Evolutionary conservation across 1,139 yeast genomes (phyloP).

Genomic region (Blastobotrys buckinghamii): DNA sequence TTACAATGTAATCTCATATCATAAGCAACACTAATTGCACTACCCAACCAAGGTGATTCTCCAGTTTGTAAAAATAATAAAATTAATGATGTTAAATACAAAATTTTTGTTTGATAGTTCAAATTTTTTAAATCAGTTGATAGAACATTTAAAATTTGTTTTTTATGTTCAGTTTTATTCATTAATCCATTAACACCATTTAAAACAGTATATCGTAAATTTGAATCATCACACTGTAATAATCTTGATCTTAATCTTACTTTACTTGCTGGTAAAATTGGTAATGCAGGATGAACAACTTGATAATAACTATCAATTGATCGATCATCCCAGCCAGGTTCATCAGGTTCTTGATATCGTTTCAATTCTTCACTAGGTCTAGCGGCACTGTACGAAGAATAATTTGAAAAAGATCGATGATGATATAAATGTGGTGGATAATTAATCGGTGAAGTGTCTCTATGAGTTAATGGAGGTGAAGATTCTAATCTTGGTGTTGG

Average conservation of each 20-base stretch:
- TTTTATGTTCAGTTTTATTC: slow-evolving; percentile 11
- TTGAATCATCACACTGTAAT: slow-evolving; percentile 22
- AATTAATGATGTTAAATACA: slow-evolving; percentile 31
- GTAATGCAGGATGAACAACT: slow-evolving; percentile 37
- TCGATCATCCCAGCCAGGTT: slow-evolving; percentile 31
- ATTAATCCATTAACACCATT: slow-evolving; percentile 22
- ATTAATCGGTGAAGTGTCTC: slow-evolving; percentile 10
- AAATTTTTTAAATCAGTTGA: slow-evolving; percentile 8
- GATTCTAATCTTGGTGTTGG: neutral
- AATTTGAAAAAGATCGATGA: neutral
- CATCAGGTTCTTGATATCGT: slow-evolving; percentile 14
- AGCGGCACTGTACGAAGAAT: neutral
- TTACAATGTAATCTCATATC: slow-evolving; percentile 22
- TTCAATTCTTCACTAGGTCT: slow-evolving; percentile 6
- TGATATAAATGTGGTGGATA: slow-evolving; percentile 9
- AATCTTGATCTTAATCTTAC: slow-evolving; percentile 30
- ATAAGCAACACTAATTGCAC: slow-evolving; percentile 33
- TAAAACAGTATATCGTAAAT: slow-evolving; percentile 22
- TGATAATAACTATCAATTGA: slow-evolving; percentile 35
- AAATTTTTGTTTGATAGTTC: slow-evolving; percentile 19
- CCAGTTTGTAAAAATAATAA: slow-evolving; percentile 34
- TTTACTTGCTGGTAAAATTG: slow-evolving; percentile 34
- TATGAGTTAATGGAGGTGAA: slow-evolving; percentile 1
- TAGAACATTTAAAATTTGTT: slow-evolving; percentile 13
- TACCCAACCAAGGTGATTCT: slow-evolving; percentile 35